Conservation (phyloP, 2,329 filamentous ascomycete genomes). For the Aspergillus amoenus region DNA sequence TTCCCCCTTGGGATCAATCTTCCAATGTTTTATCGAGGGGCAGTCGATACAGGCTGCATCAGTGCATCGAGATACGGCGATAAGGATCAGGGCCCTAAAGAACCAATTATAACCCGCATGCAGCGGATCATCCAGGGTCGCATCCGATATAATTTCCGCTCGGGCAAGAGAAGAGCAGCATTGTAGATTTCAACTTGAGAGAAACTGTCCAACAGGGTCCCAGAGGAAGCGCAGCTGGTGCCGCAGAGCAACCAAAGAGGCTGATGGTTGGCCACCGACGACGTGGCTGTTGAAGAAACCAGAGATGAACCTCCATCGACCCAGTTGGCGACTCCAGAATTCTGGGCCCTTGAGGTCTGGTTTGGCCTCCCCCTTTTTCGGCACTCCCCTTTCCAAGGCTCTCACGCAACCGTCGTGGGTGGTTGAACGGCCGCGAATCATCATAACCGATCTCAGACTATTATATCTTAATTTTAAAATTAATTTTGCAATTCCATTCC, state of each 20-base stretch:
- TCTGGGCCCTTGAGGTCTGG: not conserved
- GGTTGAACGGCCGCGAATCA: not conserved
- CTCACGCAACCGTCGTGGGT: not conserved
- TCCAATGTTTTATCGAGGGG: not conserved
- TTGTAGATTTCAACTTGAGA: too few species aligned
- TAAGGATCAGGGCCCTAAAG: constrained; percentile 7
- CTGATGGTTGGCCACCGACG: constrained; percentile 1
- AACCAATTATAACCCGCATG: constrained; percentile 8
- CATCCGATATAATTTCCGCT: not conserved
- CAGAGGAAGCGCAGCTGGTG: constrained; percentile 14
- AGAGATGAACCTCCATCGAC: not conserved
- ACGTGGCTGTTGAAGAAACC: not conserved
- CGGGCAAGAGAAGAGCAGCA: not conserved
- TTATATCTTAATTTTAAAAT: constrained; percentile 7
- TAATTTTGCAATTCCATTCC: not conserved
- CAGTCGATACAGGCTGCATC: not conserved
- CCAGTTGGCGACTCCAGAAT: constrained; percentile 10
- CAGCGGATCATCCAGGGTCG: not conserved
- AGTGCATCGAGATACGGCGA: constrained; percentile 7
- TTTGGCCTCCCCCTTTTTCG: constrained; percentile 15
- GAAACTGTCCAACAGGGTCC: constrained; percentile 13
- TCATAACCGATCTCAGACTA: not conserved
- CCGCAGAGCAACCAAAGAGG: not conserved
- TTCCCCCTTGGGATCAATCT: not conserved
- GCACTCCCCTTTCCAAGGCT: constrained; percentile 19